These are phyloP conservation scores for Paradendryphiella salina DNA, from an alignment of 2,329 filamentous ascomycete species.

Conservation along the genomic window DNA sequence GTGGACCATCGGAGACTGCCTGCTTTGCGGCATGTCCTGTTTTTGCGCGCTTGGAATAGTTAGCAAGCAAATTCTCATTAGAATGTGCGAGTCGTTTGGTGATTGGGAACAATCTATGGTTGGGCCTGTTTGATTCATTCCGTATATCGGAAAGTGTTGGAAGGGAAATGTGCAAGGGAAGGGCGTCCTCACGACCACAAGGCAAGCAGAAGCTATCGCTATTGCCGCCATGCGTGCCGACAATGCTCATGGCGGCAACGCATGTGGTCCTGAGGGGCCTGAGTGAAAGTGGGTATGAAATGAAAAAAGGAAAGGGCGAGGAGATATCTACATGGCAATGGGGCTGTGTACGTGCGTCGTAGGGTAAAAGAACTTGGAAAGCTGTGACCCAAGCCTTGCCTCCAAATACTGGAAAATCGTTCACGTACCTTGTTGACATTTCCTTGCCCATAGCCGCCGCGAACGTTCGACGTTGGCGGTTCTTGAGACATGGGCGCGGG, in stretches of 20 bases:
- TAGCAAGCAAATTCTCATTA: constrained; percentile 3
- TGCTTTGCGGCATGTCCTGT: constrained; percentile 65
- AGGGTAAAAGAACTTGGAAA: constrained; percentile 8
- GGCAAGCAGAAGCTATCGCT: background rate
- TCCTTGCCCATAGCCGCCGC: constrained; percentile 34
- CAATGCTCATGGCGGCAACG: background rate
- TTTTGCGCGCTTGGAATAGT: constrained; percentile 65
- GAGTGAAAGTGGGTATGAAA: background rate
- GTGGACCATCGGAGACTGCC: constrained; percentile 59
- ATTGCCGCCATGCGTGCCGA: background rate
- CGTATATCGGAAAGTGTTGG: background rate
- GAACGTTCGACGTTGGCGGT: constrained; percentile 38
- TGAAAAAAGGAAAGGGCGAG: background rate
- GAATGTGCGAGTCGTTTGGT: background rate
- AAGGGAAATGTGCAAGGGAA: background rate
- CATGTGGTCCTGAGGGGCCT: background rate
- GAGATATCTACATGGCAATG: background rate
- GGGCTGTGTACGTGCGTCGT: constrained; percentile 6
- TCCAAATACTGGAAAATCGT: constrained; percentile 3
- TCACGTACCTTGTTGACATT: constrained; percentile 40
- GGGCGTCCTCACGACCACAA: background rate
- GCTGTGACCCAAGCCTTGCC: constrained; percentile 2
- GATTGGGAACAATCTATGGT: background rate
- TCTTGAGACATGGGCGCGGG: constrained; percentile 42
- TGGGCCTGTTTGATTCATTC: background rate